These are phyloP conservation scores for Vachellia collinsii DNA, from an alignment of 306 rosid genomes.

Conservation along the genomic window DNA sequence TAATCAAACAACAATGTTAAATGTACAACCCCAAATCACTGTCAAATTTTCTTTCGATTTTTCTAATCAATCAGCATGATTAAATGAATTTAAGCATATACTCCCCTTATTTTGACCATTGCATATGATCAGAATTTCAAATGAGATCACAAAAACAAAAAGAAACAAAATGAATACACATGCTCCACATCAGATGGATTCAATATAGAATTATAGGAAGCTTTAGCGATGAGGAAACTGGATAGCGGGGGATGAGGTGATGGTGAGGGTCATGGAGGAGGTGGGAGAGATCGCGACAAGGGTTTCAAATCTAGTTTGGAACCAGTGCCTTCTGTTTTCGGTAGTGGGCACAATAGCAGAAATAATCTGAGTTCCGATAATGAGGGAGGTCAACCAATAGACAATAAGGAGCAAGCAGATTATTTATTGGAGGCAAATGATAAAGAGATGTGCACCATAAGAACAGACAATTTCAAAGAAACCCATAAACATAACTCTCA, in stretches of 20 bases:
- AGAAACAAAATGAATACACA: neutral
- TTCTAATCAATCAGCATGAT: neutral
- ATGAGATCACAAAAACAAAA: neutral
- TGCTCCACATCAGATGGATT: neutral
- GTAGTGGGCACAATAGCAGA: neutral
- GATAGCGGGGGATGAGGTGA: neutral
- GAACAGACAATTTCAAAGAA: too few species aligned
- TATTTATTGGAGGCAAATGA: too few species aligned
- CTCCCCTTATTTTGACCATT: neutral
- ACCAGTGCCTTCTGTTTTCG: neutral
- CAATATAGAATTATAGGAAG: neutral
- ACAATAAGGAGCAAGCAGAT: too few species aligned
- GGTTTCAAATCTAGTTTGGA: neutral
- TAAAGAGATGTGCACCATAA: too few species aligned
- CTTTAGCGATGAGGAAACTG: neutral
- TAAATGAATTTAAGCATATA: conserved; percentile 1
- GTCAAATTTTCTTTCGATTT: neutral
- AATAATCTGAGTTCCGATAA: neutral
- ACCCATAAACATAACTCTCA: too few species aligned
- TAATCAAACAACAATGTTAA: neutral
- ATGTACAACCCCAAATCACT: neutral
- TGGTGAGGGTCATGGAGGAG: neutral
- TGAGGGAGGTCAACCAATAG: neutral
- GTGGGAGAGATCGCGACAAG: neutral
- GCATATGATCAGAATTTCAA: conserved; percentile 1